These are phyloP conservation scores for Medicago lupulina DNA, from an alignment of 306 rosid species.

Conservation along the genomic window DNA sequence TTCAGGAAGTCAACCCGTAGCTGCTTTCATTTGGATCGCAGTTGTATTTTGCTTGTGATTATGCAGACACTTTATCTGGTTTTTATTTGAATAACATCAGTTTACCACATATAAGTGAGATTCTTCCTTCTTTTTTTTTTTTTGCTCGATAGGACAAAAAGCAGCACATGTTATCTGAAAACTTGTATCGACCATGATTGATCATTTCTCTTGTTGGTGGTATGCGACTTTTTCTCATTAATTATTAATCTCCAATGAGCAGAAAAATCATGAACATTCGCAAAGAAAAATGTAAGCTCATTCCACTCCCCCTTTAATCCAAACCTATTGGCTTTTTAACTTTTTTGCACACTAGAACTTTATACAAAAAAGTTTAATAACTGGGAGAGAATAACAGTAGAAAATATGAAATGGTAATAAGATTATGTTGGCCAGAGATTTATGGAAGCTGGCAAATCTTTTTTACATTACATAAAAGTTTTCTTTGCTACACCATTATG, in stretches of 20 bases:
- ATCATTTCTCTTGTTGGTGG: not conserved
- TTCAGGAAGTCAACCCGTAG: not conserved
- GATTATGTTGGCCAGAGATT: conserved; percentile 23
- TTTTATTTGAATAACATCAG: not conserved
- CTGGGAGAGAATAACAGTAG: not conserved
- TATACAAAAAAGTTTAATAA: not conserved
- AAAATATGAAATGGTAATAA: conserved; percentile 25
- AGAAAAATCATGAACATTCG: not conserved
- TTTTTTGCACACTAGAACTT: not conserved
- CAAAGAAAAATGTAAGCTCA: not conserved
- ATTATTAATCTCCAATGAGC: not conserved
- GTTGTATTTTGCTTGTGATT: not conserved
- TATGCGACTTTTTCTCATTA: not conserved
- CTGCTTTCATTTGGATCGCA: not conserved
- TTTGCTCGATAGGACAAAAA: too few species aligned
- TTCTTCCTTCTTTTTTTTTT: not conserved
- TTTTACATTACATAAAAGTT: conserved; percentile 44
- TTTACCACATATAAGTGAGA: not conserved
- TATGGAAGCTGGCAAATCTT: conserved; percentile 36
- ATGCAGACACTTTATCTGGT: not conserved
- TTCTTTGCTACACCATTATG: conserved; percentile 45
- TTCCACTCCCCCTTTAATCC: not conserved
- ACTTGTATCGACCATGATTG: not conserved
- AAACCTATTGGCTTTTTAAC: not conserved
- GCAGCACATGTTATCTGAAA: not conserved